Evolutionary conservation across 2,329 filamentous ascomycete species (phyloP).

Genomic region (Colletotrichum phormii): DNA sequence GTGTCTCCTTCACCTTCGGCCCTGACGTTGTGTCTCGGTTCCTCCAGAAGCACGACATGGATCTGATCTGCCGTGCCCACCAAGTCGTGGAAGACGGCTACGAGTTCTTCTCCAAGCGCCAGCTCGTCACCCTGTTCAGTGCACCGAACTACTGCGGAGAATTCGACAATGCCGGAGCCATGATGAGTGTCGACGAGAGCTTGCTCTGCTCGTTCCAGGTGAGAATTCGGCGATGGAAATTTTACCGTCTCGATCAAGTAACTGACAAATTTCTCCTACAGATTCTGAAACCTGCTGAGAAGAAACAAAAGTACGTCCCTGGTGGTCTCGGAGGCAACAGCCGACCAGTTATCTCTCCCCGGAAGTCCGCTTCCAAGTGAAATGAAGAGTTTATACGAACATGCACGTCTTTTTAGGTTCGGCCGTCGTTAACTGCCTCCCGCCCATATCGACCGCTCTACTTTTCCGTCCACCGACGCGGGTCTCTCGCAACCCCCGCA

Average conservation of each 20-base stretch:
- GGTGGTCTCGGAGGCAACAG: slow-evolving; percentile 77
- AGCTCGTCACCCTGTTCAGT: slow-evolving; percentile 96
- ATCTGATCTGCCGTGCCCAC: slow-evolving; percentile 97
- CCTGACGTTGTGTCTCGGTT: slow-evolving; percentile 97
- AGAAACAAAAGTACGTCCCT: slow-evolving; percentile 99
- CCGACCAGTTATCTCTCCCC: slow-evolving; percentile 74
- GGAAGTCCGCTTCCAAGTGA: slow-evolving; percentile 75
- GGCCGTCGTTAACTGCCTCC: slow-evolving; percentile 81
- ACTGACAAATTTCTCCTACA: slow-evolving; percentile 50
- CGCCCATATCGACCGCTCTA: slow-evolving; percentile 29
- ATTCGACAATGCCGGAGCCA: slow-evolving; percentile 98
- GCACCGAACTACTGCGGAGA: slow-evolving; percentile 99
- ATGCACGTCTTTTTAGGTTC: slow-evolving; percentile 87
- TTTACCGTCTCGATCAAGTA: neutral
- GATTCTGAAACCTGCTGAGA: slow-evolving; percentile 99
- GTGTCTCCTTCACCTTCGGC: slow-evolving; percentile 98
- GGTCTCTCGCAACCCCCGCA: slow-evolving; percentile 15
- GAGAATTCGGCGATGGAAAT: slow-evolving; percentile 40
- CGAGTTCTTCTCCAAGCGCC: slow-evolving; percentile 99
- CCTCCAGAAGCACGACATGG: slow-evolving; percentile 99
- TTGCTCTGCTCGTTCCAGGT: slow-evolving; percentile 99
- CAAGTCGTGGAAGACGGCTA: slow-evolving; percentile 99
- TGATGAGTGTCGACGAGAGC: slow-evolving; percentile 99
- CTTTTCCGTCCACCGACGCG: slow-evolving; percentile 17
- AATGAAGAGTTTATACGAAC: slow-evolving; percentile 77